Percentiles rank a stretch among this genome's conserved stretches.
phyloP scores from a whole-genome alignment of 23 red algal genomes.

The Gracilaria vermiculophylla region DNA sequence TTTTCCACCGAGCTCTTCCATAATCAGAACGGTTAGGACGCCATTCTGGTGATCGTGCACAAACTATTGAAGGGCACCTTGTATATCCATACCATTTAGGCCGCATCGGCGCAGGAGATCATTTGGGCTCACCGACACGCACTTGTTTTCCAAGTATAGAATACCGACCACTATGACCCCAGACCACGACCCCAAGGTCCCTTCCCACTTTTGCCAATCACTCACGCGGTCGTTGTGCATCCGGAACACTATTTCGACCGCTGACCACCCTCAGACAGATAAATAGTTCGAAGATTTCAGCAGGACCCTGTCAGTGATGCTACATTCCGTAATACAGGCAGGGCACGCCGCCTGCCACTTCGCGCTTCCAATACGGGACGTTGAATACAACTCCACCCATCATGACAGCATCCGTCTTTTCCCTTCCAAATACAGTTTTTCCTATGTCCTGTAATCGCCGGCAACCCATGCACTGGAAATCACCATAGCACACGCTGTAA shows the following conservation, averaged over 20 bases:
- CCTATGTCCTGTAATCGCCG: background rate
- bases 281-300: constrained; percentile 32
- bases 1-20: constrained; percentile 11
- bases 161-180: background rate
- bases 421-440: constrained; percentile 4
- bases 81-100: background rate
- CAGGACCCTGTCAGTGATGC: background rate
- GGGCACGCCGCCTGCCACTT: too few species aligned
- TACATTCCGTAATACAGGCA: background rate
- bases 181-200: background rate
- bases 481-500: too few species aligned
- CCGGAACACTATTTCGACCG: background rate
- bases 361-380: background rate
- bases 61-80: constrained; percentile 11
- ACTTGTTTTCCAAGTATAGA: background rate
- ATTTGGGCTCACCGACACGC: background rate
- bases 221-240: background rate
- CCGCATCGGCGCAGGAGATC: background rate
- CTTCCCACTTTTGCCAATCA: background rate
- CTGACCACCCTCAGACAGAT: constrained; percentile 26
- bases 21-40: background rate
- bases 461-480: background rate
- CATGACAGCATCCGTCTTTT: background rate
- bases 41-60: constrained; percentile 30
- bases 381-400: constrained; percentile 7